A percentile compares a stretch with the other conserved stretches of the same genome.
phyloP scores from a whole-genome alignment of 495 filamentous ascomycete species.

The Tetracladium marchalianum region DNA sequence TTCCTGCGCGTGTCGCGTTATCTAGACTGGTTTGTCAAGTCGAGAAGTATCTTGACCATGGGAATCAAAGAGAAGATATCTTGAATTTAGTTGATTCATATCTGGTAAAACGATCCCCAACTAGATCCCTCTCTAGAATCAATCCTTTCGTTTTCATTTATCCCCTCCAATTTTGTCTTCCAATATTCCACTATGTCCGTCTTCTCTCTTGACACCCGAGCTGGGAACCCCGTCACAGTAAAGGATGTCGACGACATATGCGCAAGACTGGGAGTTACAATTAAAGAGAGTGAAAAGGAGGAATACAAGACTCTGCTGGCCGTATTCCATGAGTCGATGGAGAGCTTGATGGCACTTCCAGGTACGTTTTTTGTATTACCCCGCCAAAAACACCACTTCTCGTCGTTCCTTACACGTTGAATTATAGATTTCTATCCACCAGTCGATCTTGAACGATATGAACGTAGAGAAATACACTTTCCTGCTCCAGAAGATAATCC shows the following conservation, averaged over 20 bases:
- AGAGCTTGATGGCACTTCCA: neutral
- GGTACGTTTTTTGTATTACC: neutral
- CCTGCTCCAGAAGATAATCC: slow-evolving; percentile 23
- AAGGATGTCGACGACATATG: slow-evolving; percentile 2
- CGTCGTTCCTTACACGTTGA: neutral
- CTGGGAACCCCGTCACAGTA: slow-evolving; percentile 2
- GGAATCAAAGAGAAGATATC: no score
- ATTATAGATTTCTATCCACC: slow-evolving; percentile 6
- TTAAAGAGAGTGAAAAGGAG: slow-evolving; percentile 12
- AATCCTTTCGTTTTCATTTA: no score
- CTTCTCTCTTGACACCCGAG: no score
- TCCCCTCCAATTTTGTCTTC: no score
- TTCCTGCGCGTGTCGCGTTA: no score
- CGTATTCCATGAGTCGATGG: slow-evolving; percentile 13
- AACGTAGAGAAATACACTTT: slow-evolving; percentile 10
- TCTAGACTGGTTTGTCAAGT: no score
- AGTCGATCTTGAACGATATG: slow-evolving; percentile 4
- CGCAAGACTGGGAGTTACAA: slow-evolving; percentile 9
- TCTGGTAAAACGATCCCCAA: no score
- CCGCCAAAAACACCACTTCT: slow-evolving; percentile 4
- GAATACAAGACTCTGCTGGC: slow-evolving; percentile 9
- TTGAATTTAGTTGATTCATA: no score
- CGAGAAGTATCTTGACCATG: no score
- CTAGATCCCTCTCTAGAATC: no score
- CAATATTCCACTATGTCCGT: no score